Base-by-base conservation (phyloP, 257 asterid genomes). In the Solanum pimpinellifolium region DNA sequence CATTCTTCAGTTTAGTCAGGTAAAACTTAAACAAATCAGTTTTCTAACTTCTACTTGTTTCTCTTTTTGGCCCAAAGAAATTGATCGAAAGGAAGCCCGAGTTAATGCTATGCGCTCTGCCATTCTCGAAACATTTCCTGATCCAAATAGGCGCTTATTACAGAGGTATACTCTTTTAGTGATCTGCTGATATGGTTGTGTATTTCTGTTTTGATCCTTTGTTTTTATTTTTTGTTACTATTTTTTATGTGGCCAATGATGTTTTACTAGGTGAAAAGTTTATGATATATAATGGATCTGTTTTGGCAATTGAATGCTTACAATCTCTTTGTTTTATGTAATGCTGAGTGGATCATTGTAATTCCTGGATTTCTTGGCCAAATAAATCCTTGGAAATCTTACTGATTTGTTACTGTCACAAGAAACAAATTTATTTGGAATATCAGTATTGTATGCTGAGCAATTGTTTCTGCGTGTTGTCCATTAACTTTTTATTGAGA, bases 91-190 rank as follows among this genome's bases (percentile, higher is more conserved):
- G 92, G 98, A 93, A 86, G 95, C 97, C 72, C 95, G 98, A 89
- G 87, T 92, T 86, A 94, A 90, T 86, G 97, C 98, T 80, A 90
- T 96, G 94, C 97, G 91, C 87, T 94, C 95, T 87, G 97, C 98
- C 29, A 90, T 96, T 87, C 90, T 90, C 77, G 99, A 96, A 92
- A 93, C 98, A n/a, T 96, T 96, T 90, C 99, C 99, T 75, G 99
- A 96, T 84, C 99, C 99, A 86, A 97, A 95, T 86, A 93, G 96
- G 87, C 98, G 96, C 56, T 92, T 96, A 87, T 90, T 96, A 92
- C 99, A 96, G 91, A 96, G 99, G 99, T 95, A 94, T 47, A 3
- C 69, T 29, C 85, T 49, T 29, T 80, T 81, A 16, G 69, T 80
- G 33, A 27, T 80, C 21, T 81, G 85, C 69, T 49, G 69, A 81